Evolutionary conservation across 768 basidiomycete species (phyloP), one percentile per base, ranked within the genome.

Genomic region (Boletellus sp.): DNA sequence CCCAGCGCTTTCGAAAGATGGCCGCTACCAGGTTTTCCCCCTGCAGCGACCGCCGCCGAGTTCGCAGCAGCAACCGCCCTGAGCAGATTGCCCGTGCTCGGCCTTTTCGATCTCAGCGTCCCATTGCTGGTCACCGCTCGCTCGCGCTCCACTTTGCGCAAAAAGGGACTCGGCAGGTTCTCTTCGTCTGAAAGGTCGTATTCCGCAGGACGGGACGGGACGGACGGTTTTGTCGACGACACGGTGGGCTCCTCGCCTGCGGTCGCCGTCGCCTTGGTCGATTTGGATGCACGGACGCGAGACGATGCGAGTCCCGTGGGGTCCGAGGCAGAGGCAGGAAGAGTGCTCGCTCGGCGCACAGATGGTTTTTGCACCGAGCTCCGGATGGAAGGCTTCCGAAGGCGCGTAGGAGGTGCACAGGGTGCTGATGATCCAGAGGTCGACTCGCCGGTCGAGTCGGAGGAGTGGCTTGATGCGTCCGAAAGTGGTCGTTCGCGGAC

Each of bases 81-180:
- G 47, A 88, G 62, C 22, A 79, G 57, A 42, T 80, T 75, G 0
- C 79, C 81, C 20, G 69, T 74, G 56, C 79, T 83, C 28, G 71
- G 68, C 41, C 80, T 65, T 57, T 77, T 79, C 13, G 60, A 51
- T 32, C 58, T 59, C 19, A 62, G 33, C 17, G 47, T 47, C 20
- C 48, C 61, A 34, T 41, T 42, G 17, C 38, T 17, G 5, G 51
- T 45, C 22, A 26, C 47, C n/a, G 40, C 22, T 42, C 59, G 59
- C 34, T 73, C 74, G 22, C 72, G 66, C 26, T 82, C 81, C 5
- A 52, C 67, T 43, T 79, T 74, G 61, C 85, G 86, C 37, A 92
- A 63, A 68, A 92, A 92, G 6, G 90, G 90, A 61, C 87, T 89
- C 0, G 90, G 90, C 0, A 92, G 74, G 64, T 90, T 91, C 65